These are phyloP conservation scores for Croton laevigatus DNA, from an alignment of 441 rosid species.

Conservation along the genomic window DNA sequence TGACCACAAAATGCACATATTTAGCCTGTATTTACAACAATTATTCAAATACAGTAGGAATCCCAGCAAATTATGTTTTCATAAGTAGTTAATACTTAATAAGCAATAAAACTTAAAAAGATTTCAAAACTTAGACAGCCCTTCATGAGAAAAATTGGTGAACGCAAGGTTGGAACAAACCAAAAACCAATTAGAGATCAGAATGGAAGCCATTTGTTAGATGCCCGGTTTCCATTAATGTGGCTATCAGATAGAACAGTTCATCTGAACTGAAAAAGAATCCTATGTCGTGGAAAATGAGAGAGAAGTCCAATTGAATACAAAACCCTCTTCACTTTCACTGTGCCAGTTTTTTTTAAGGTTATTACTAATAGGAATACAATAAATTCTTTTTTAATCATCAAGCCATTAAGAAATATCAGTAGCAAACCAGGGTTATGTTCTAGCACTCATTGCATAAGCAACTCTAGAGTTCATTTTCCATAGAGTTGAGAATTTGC, in stretches of 20 bases:
- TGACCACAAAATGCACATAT: neutral
- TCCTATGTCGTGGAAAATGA: neutral
- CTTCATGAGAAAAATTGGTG: neutral
- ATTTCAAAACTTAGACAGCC: neutral
- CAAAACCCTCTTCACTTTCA: neutral
- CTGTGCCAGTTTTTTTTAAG: neutral
- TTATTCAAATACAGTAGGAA: neutral
- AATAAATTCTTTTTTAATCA: neutral
- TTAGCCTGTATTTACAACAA: neutral
- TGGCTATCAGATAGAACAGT: neutral
- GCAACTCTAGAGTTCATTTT: neutral
- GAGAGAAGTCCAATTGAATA: neutral
- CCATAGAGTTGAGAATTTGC: neutral
- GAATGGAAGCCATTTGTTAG: neutral
- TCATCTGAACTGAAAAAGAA: neutral
- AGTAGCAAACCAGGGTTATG: neutral
- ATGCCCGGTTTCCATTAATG: neutral
- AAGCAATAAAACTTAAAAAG: neutral
- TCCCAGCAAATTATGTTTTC: neutral
- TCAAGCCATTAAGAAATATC: conserved; percentile 1
- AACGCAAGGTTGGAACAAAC: neutral
- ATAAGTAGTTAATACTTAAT: neutral
- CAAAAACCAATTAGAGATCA: neutral
- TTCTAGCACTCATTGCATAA: neutral
- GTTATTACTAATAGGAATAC: neutral